A percentile compares a stretch with the other conserved stretches of the same genome.
phyloP scores from a whole-genome alignment of 2,329 filamentous ascomycete species.

The Venturia effusa region DNA sequence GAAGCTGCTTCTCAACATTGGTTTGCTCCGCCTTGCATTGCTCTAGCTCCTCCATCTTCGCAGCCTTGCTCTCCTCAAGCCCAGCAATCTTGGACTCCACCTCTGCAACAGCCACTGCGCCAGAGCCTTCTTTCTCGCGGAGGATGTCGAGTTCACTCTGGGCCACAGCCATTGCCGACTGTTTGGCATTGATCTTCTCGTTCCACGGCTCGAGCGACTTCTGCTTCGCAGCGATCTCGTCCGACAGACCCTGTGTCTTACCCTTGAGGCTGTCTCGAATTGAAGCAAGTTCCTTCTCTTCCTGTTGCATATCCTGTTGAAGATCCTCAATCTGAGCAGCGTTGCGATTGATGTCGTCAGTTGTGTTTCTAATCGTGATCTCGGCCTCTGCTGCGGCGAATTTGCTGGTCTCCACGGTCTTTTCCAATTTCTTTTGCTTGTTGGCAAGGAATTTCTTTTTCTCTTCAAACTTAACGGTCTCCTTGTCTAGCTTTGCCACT shows the following conservation, averaged over 20 bases:
- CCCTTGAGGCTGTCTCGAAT: constrained; percentile 85
- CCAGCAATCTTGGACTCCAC: constrained; percentile 65
- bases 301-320: constrained; percentile 63
- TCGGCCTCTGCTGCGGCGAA: constrained; percentile 63
- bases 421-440: constrained; percentile 93
- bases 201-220: constrained; percentile 94
- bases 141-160: constrained; percentile 91
- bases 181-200: constrained; percentile 92
- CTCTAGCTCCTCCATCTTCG: constrained; percentile 66
- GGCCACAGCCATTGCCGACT: constrained; percentile 85
- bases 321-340: constrained; percentile 63
- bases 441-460: constrained; percentile 87
- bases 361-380: constrained; percentile 66
- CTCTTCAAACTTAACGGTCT: constrained; percentile 93
- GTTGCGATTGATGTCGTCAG: constrained; percentile 66
- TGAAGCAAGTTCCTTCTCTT: constrained; percentile 71
- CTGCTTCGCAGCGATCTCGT: constrained; percentile 84
- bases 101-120: constrained; percentile 73
- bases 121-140: constrained; percentile 77
- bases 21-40: constrained; percentile 63
- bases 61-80: constrained; percentile 59
- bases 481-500: constrained; percentile 87
- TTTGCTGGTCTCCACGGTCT: constrained; percentile 68
- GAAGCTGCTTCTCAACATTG: constrained; percentile 62
- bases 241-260: constrained; percentile 89